These are phyloP conservation scores for Nyssa sinensis DNA, from an alignment of 148 eudicot genomes.

Conservation along the genomic window DNA sequence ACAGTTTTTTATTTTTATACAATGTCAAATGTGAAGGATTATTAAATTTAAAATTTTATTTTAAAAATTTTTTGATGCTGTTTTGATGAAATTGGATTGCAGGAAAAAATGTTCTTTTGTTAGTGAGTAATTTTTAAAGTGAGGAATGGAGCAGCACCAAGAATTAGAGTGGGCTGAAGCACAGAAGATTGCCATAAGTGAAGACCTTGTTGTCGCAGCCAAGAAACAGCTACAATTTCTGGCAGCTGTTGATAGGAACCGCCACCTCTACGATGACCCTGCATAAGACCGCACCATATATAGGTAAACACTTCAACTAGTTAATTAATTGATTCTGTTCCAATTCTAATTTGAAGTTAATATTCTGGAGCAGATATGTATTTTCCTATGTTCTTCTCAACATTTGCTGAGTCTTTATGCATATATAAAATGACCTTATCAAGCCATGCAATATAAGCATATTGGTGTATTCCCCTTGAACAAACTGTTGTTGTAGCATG, in stretches of 20 bases:
- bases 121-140: neutral
- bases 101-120: neutral
- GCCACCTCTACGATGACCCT: slow-evolving; percentile 53
- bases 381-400: no score
- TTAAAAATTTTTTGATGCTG: neutral
- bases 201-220: slow-evolving; percentile 68
- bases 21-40: neutral
- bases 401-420: neutral
- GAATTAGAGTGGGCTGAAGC: slow-evolving; percentile 67
- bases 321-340: neutral
- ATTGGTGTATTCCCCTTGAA: no score
- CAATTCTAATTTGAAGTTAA: neutral
- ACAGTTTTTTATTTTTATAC: no score
- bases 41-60: no score
- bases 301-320: slow-evolving; percentile 29
- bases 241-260: slow-evolving; percentile 64
- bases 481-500: no score
- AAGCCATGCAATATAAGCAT: no score
- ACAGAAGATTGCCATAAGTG: slow-evolving; percentile 46
- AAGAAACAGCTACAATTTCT: slow-evolving; percentile 62
- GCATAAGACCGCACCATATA: slow-evolving; percentile 55
- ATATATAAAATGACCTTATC: no score
- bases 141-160: slow-evolving; percentile 50
- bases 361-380: no score
- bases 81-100: neutral